Evolutionary conservation across 148 eudicot genomes (phyloP).

Genomic region (Fagopyrum esculentum): DNA sequence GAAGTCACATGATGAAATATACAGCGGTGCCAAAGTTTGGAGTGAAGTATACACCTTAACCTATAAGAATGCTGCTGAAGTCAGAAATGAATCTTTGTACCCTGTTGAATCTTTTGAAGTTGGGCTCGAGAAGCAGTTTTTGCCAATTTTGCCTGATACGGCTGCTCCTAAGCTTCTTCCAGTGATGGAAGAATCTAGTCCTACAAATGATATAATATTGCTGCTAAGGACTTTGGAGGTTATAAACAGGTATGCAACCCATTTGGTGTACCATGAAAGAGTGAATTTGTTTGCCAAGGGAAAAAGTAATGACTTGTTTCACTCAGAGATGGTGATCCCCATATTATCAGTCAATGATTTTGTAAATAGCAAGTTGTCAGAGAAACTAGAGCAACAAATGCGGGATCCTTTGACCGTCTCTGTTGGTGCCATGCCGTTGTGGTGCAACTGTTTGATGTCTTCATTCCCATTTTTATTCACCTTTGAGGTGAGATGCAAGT

Average conservation of each 20-base stretch:
- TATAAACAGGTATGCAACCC: conserved; percentile 55
- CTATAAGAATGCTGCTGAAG: conserved; percentile 35
- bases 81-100: conserved; percentile 8
- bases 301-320: conserved; percentile 41
- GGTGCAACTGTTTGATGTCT: conserved; percentile 75
- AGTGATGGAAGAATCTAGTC: conserved; percentile 39
- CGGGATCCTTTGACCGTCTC: conserved; percentile 68
- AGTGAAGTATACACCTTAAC: conserved; percentile 47
- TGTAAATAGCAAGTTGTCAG: conserved; percentile 70
- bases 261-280: conserved; percentile 54
- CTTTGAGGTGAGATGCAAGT: conserved; percentile 80
- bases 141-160: conserved; percentile 35
- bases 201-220: conserved; percentile 50
- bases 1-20: conserved; percentile 33
- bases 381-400: conserved; percentile 86
- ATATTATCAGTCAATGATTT: conserved; percentile 51
- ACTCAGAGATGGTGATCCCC: conserved; percentile 35
- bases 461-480: conserved; percentile 71
- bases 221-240: conserved; percentile 71
- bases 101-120: conserved; percentile 16
- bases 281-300: conserved; percentile 56
- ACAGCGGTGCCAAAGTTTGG: conserved; percentile 43
- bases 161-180: conserved; percentile 34
- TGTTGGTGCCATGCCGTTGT: conserved; percentile 72
- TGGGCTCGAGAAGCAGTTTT: conserved; percentile 22